A percentile compares a stretch with the other conserved stretches of the same genome.
These are phyloP conservation scores for Metschnikowia peoriensis DNA, from an alignment of 805 yeast genomes.

Conservation along the genomic window DNA sequence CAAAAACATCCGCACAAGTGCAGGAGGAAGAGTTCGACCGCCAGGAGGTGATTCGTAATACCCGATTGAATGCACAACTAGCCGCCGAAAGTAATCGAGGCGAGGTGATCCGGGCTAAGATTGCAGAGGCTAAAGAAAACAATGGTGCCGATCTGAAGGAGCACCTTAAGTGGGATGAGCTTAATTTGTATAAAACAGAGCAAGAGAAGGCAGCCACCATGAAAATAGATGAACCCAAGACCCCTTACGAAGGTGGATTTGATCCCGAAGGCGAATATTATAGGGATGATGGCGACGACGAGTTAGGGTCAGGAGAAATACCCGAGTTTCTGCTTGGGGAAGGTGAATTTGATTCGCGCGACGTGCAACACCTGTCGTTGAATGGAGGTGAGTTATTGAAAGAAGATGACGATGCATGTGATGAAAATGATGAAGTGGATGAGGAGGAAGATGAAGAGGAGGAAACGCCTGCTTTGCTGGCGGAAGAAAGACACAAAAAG, in stretches of 20 bases:
- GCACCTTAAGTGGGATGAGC: conserved; percentile 83
- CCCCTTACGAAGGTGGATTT: conserved; percentile 90
- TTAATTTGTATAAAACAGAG: conserved; percentile 70
- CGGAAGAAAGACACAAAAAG: conserved; percentile 60
- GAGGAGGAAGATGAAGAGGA: conserved; percentile 33
- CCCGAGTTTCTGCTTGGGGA: conserved; percentile 58
- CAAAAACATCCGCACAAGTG: conserved; percentile 19
- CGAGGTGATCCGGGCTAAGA: conserved; percentile 45
- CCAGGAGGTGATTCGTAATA: conserved; percentile 74
- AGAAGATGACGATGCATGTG: conserved; percentile 19
- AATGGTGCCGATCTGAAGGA: conserved; percentile 9
- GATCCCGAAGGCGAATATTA: conserved; percentile 81
- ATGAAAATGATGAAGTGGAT: conserved; percentile 11
- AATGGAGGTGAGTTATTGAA: conserved; percentile 42
- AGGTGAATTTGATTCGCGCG: conserved; percentile 44
- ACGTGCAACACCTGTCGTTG: conserved; percentile 24
- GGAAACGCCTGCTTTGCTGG: conserved; percentile 36
- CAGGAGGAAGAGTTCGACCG: conserved; percentile 44
- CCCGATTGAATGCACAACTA: conserved; percentile 67
- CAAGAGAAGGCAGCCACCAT: conserved; percentile 69
- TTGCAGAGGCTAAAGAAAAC: conserved; percentile 38
- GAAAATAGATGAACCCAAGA: conserved; percentile 93
- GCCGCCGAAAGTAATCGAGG: conserved; percentile 37
- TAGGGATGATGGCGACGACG: conserved; percentile 63
- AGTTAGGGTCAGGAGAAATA: conserved; percentile 30